Percentiles rank a stretch among this genome's conserved stretches.
Evolutionary conservation across 139 green algal genomes (phyloP).

Genomic region (Limnomonas spitsbergensis): DNA sequence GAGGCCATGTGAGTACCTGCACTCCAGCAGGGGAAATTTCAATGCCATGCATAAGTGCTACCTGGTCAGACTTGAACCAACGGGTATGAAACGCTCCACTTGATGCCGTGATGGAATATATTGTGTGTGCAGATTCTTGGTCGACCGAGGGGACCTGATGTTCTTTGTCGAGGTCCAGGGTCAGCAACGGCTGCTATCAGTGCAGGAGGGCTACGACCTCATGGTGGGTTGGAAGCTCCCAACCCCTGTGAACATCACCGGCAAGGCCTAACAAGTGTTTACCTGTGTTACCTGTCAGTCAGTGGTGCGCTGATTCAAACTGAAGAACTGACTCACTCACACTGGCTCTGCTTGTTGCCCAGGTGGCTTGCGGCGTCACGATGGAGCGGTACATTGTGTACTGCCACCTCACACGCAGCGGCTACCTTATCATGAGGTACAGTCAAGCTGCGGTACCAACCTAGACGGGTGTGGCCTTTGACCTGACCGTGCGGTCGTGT

Average conservation of each 20-base stretch:
- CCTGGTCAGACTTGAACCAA: too few relatives aligned
- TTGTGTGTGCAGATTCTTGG: conserved; percentile 22
- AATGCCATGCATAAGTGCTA: too few relatives aligned
- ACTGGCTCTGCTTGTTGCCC: not conserved
- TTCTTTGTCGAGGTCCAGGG: conserved; percentile 26
- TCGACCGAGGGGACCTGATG: conserved; percentile 42
- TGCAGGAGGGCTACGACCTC: conserved; percentile 41
- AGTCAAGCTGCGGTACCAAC: not conserved
- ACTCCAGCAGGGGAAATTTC: not conserved
- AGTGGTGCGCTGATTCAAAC: not conserved
- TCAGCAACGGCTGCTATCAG: conserved; percentile 30
- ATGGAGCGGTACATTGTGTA: conserved; percentile 44
- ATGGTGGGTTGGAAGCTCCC: conserved; percentile 21
- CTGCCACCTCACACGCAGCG: conserved; percentile 26
- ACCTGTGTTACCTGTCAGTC: not conserved
- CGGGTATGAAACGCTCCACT: not conserved
- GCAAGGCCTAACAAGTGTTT: not conserved
- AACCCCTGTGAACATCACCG: not conserved
- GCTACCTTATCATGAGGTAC: conserved; percentile 42
- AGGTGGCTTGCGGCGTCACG: conserved; percentile 30
- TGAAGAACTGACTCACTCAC: not conserved
- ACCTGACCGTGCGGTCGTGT: not conserved
- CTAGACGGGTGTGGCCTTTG: too few relatives aligned
- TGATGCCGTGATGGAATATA: not conserved
- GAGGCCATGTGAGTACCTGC: conserved; percentile 28